Conservation (phyloP, 306 rosid species). For the Citrullus amarus region DNA sequence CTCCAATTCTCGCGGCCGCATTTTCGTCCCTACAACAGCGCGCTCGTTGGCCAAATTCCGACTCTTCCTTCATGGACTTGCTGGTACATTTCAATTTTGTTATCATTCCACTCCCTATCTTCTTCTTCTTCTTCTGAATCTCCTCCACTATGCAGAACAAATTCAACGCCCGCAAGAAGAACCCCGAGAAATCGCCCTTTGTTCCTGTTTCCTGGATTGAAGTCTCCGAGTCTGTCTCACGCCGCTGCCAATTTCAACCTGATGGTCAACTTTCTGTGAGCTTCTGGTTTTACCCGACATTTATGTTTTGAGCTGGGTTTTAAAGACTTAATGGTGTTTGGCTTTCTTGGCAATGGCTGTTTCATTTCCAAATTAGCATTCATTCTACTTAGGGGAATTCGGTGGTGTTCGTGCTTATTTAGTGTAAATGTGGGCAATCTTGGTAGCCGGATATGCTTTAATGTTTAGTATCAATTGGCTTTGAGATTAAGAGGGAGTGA, state of each 20-base stretch:
- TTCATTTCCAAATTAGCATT: neutral
- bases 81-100: neutral
- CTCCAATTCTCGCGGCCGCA: neutral
- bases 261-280: slow-evolving; percentile 57
- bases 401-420: neutral
- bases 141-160: slow-evolving; percentile 24
- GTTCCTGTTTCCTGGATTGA: slow-evolving; percentile 49
- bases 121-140: neutral
- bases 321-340: neutral
- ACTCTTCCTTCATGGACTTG: slow-evolving; percentile 7
- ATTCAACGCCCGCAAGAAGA: slow-evolving; percentile 33
- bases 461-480: neutral
- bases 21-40: neutral
- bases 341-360: neutral
- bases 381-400: neutral
- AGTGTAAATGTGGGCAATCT: neutral
- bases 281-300: neutral
- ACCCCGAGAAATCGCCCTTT: slow-evolving; percentile 23
- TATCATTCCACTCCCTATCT: neutral
- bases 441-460: neutral
- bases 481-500: neutral
- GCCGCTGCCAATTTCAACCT: slow-evolving; percentile 46
- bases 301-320: neutral
- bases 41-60: neutral
- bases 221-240: slow-evolving; percentile 46